Percentiles rank a stretch among this genome's conserved stretches.
phyloP scores from a whole-genome alignment of 129 eudicot species.

The Escallonia rubra region DNA sequence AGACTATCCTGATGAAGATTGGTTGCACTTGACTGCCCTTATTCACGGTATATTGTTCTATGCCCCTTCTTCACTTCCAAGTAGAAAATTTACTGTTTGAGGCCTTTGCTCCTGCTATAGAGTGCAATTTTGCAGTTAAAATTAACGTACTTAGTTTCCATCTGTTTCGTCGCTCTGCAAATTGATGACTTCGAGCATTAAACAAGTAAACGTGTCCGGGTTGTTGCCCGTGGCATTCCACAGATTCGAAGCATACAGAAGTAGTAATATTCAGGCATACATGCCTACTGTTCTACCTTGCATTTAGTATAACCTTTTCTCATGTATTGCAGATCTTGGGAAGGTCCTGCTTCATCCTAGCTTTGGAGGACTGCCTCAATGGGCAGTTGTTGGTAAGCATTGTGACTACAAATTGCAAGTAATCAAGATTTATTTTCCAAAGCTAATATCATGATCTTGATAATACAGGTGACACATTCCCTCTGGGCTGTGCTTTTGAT shows the following conservation, averaged over 20 bases:
- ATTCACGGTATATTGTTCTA: conserved; percentile 55
- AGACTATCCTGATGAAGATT: conserved; percentile 87
- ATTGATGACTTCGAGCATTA: no score
- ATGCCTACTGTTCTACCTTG: no score
- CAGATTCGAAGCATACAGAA: no score
- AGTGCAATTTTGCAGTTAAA: no score
- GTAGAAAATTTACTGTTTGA: no score
- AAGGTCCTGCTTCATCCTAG: conserved; percentile 66
- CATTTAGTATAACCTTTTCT: background rate
- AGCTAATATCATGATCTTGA: background rate
- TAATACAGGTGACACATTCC: conserved; percentile 56
- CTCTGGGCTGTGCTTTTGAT: conserved; percentile 90
- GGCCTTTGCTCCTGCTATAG: no score
- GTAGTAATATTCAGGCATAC: no score
- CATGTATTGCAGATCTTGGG: conserved; percentile 61
- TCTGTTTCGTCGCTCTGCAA: no score
- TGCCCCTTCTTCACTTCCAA: background rate
- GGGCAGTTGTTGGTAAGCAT: conserved; percentile 89
- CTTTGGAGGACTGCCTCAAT: conserved; percentile 86
- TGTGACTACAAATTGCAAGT: no score
- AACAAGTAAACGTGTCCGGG: no score
- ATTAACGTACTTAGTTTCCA: no score
- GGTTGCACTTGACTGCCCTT: conserved; percentile 88
- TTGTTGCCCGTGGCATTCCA: no score
- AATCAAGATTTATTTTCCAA: background rate